Base-by-base conservation (phyloP, 2,329 filamentous ascomycete genomes). In the Neofusicoccum sp. region DNA sequence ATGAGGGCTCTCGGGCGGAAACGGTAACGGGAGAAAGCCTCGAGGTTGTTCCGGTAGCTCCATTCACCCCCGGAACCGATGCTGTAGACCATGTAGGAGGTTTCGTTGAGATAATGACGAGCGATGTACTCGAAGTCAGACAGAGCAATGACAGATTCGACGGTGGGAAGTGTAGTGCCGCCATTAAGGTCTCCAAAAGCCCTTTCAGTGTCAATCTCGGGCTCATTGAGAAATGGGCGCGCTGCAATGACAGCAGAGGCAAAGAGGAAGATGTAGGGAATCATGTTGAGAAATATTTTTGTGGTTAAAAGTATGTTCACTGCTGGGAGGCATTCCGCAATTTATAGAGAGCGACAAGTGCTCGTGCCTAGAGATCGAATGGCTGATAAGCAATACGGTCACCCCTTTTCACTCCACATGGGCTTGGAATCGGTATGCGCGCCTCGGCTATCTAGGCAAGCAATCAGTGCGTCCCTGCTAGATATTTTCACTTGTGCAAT, bases 41-140 rank as follows among this genome's bases (percentile, higher is more conserved):
- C 84, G 4, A 85, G 76, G 72, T 86, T 85, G 71, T 85, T 84
- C 49, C 83, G 78, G 72, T 84, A 85, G 1, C 77, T 74, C 79
- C 80, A 85, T 73, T 85, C 84, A 64, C 83, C 83, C 2, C 77
- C 83, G 3, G 82, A 83, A 29, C 83, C 83, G 66, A 83, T 84
- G 63, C 82, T 80, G 73, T 85, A 85, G 72, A 84, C 85, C 14
- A 82, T 83, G 72, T 83, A 85, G 68, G 82, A 79, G 29, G 72
- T 68, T 9, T 67, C 65, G 62, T 81, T 78, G 67, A 85, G 76
- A 66, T 80, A 79, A 54, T 79, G 77, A 60, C 81, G 75, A 29
- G 83, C 83, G 4, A 80, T 80, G 72, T 77, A 84, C 44, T 85
- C 81, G 66, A 85, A 85, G 73, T 85, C 84, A 1, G 79, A 81